Conservation (phyloP, 1,284 basidiomycete genomes). For the Athelia sp. region DNA sequence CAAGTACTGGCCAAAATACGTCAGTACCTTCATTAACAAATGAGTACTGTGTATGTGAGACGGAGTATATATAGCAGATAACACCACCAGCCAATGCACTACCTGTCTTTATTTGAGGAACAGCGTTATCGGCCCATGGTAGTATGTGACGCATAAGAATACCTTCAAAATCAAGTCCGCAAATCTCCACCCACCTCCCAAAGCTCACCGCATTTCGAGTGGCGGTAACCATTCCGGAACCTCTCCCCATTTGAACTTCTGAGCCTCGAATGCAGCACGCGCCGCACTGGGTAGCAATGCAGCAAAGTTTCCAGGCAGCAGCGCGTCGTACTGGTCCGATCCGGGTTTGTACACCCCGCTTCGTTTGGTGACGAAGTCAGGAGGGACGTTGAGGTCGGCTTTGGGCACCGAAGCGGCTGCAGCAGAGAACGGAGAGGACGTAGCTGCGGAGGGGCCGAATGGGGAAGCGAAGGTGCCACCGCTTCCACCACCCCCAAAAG, state of each 20-base stretch:
- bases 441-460: conserved; percentile 11
- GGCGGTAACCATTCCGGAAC: conserved; percentile 81
- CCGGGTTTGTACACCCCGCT: conserved; percentile 38
- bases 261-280: conserved; percentile 53
- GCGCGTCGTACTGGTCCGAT: conserved; percentile 48
- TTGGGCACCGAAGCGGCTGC: conserved; percentile 24
- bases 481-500: no score
- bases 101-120: no score
- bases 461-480: no score
- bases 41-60: no score
- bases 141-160: no score
- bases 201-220: conserved; percentile 53
- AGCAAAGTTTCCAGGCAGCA: conserved; percentile 56
- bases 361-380: conserved; percentile 37
- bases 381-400: conserved; percentile 22
- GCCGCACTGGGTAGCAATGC: conserved; percentile 46
- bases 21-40: no score
- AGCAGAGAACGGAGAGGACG: conserved; percentile 14
- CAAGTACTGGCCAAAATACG: no score
- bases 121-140: no score
- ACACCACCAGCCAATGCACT: no score
- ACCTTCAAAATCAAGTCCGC: no score
- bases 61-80: no score
- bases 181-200: no score
- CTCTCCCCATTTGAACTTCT: conserved; percentile 66